phyloP scores from a whole-genome alignment of 208 protist species.

The Phytomonas serpens region DNA sequence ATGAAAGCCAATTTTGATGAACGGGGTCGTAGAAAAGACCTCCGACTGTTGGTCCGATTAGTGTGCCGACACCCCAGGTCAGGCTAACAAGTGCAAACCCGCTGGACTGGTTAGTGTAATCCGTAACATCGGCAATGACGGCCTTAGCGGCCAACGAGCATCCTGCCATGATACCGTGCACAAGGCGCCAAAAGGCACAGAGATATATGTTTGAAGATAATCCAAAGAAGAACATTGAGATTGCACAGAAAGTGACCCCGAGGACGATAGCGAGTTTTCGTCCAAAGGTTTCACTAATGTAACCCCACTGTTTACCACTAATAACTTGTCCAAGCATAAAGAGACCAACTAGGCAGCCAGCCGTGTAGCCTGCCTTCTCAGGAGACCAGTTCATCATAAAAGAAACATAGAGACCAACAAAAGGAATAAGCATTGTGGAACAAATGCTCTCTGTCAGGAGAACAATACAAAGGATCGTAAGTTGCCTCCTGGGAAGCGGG shows the following conservation, averaged over 20 bases:
- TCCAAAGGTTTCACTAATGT: constrained; percentile 59
- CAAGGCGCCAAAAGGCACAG: constrained; percentile 62
- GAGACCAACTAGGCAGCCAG: constrained; percentile 55
- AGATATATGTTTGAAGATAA: constrained; percentile 42
- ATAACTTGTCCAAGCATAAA: constrained; percentile 83
- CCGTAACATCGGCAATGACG: constrained; percentile 76
- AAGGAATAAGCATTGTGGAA: constrained; percentile 66
- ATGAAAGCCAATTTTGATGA: constrained; percentile 15
- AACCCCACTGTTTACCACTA: constrained; percentile 58
- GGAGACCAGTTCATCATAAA: constrained; percentile 28
- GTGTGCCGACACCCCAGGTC: constrained; percentile 64
- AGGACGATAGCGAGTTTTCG: constrained; percentile 39
- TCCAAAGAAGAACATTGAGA: constrained; percentile 63
- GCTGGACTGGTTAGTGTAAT: constrained; percentile 59
- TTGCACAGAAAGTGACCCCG: constrained; percentile 41
- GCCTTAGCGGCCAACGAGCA: constrained; percentile 70
- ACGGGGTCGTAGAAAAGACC: constrained; percentile 68
- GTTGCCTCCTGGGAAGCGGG: constrained; percentile 52
- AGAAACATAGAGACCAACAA: constrained; percentile 54
- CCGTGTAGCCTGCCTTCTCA: constrained; percentile 42
- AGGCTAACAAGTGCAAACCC: constrained; percentile 97
- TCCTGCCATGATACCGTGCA: constrained; percentile 59
- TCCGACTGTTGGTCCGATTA: constrained; percentile 55
- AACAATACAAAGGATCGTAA: constrained; percentile 47
- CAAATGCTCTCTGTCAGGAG: constrained; percentile 74